Base-by-base conservation (phyloP, 1,284 basidiomycete genomes). In the Trichosporon sp. region DNA sequence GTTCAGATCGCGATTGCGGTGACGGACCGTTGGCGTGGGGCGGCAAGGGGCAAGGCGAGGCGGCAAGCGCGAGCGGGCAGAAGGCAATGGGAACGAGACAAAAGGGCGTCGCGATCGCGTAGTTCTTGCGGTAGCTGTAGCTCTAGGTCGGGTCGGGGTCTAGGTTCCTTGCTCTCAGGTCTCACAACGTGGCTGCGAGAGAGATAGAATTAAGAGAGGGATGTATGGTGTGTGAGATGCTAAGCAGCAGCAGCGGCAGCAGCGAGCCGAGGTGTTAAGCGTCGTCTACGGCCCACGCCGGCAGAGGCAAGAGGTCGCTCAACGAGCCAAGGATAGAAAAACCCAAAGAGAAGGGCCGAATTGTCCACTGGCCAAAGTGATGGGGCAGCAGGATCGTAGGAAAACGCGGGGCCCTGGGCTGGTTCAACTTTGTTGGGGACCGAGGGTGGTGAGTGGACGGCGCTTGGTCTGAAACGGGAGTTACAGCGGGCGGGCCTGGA, bases 351-450 rank as follows among this genome's bases (percentile, higher is more conserved):
- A 54, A 31, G 27, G 25, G 27, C 49, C 27, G 27, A 29, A n/a
- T 29, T 25, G 29, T 29, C n/a, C n/a, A n/a, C n/a, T n/a, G n/a
- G n/a, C n/a, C 49, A 54, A 54, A 54, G 49, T 54, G 49, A 29
- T 54, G 49, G 49, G 49, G 49, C 16, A 29, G 49, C 49, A 54
- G 49, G 49, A n/a, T n/a, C n/a, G n/a, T n/a, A n/a, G n/a, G n/a
- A n/a, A 54, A 54, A 54, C 49, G 49, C 49, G 49, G 49, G 49
- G 49, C 49, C 49, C 49, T 54, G 49, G 49, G 49, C 34, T 6
- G 34, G 34, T n/a, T 16, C 40, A 54, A 54, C 49, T 54, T 54
- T 29, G 49, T 54, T 54, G 49, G 49, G 49, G 46, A n/a, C n/a
- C n/a, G n/a, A n/a, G n/a, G n/a, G n/a, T n/a, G n/a, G n/a, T n/a